Conservation (phyloP, 768 basidiomycete genomes). For the Mycena venus region DNA sequence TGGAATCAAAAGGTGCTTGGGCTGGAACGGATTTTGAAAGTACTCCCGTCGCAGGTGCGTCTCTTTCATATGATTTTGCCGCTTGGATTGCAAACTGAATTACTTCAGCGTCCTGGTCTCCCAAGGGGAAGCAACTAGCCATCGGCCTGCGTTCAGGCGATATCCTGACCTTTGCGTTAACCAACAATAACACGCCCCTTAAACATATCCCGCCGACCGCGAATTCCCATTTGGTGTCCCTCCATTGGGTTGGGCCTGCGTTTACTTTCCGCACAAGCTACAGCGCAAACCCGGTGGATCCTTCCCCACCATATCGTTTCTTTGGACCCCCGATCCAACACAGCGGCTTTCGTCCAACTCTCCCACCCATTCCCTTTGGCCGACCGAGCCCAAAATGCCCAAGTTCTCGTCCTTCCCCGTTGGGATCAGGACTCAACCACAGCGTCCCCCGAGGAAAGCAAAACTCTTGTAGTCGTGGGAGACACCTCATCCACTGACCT, state of each 20-base stretch:
- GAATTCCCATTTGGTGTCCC: conserved; percentile 61
- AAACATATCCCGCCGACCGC: conserved; percentile 73
- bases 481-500: conserved; percentile 62
- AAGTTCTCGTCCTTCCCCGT: conserved; percentile 54
- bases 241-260: conserved; percentile 77
- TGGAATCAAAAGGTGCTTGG: conserved; percentile 72
- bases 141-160: conserved; percentile 80
- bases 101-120: conserved; percentile 83
- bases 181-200: conserved; percentile 66
- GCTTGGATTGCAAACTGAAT: conserved; percentile 16
- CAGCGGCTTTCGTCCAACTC: conserved; percentile 53
- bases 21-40: conserved; percentile 58
- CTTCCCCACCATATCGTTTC: conserved; percentile 60
- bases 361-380: conserved; percentile 55
- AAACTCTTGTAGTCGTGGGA: conserved; percentile 59
- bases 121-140: conserved; percentile 88
- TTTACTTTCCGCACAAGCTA: conserved; percentile 79
- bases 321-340: conserved; percentile 57
- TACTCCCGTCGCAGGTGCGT: conserved; percentile 72
- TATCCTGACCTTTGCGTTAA: conserved; percentile 75
- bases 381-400: conserved; percentile 56
- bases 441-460: conserved; percentile 49
- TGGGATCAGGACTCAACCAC: conserved; percentile 59
- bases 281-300: conserved; percentile 53
- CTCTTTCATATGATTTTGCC: background rate